A percentile compares a stretch with the other conserved stretches of the same genome.
Evolutionary conservation across 768 basidiomycete species (phyloP).

Genomic region (Suillus spraguei): DNA sequence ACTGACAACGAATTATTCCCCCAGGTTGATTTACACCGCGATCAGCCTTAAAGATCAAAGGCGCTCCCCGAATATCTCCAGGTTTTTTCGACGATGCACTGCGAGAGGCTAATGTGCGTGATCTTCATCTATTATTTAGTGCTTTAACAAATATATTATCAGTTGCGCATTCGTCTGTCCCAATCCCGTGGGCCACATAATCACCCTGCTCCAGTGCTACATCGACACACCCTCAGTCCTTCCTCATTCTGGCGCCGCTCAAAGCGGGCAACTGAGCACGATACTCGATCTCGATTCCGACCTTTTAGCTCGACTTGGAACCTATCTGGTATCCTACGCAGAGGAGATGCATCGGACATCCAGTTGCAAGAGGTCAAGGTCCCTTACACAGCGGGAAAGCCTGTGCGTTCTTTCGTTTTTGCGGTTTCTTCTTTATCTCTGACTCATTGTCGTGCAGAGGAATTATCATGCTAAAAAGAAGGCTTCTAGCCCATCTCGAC

Average conservation of each 20-base stretch:
- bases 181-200: not conserved
- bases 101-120: not conserved
- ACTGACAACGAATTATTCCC: not conserved
- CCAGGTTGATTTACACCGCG: not conserved
- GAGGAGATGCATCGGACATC: not conserved
- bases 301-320: not conserved
- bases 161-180: not conserved
- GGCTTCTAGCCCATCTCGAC: not conserved
- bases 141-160: not conserved
- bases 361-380: not conserved
- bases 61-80: not conserved
- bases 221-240: not conserved
- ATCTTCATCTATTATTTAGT: not conserved
- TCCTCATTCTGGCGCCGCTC: not conserved
- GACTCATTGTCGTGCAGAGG: not conserved
- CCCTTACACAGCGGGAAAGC: not conserved
- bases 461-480: not conserved
- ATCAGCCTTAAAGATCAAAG: not conserved
- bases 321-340: not conserved
- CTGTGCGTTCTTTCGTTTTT: not conserved
- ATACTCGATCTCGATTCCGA: not conserved
- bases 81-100: not conserved
- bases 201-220: not conserved
- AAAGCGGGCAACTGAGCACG: not conserved
- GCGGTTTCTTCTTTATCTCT: not conserved